Conservation (phyloP, 495 filamentous ascomycete species). For the Delitschia confertaspora region DNA sequence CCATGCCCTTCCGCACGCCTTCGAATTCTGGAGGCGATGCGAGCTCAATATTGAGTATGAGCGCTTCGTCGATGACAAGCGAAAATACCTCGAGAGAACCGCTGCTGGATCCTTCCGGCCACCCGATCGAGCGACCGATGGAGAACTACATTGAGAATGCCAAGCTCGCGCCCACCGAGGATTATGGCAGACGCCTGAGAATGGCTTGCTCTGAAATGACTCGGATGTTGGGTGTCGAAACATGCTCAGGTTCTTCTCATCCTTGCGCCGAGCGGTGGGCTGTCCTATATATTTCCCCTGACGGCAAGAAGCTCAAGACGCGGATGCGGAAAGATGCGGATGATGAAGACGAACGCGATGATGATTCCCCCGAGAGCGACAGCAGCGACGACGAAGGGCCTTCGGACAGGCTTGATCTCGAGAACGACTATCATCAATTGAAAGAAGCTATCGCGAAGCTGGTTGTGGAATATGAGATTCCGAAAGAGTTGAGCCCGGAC, state of each 20-base stretch:
- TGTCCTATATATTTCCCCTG: slow-evolving; percentile 64
- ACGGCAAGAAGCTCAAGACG: slow-evolving; percentile 59
- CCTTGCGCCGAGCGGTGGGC: slow-evolving; percentile 67
- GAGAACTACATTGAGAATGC: slow-evolving; percentile 16
- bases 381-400: slow-evolving; percentile 57
- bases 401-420: slow-evolving; percentile 56
- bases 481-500: slow-evolving; percentile 48
- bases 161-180: slow-evolving; percentile 31
- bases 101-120: slow-evolving; percentile 45
- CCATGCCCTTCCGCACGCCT: slow-evolving; percentile 35
- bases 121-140: slow-evolving; percentile 7
- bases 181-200: slow-evolving; percentile 38
- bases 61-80: slow-evolving; percentile 58
- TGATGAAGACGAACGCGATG: slow-evolving; percentile 54
- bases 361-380: slow-evolving; percentile 54
- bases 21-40: slow-evolving; percentile 27
- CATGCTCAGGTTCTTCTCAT: slow-evolving; percentile 53
- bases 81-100: slow-evolving; percentile 58
- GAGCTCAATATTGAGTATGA: slow-evolving; percentile 55
- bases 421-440: slow-evolving; percentile 74
- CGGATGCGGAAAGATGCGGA: slow-evolving; percentile 65
- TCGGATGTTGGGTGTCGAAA: slow-evolving; percentile 51
- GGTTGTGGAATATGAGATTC: slow-evolving; percentile 70
- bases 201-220: slow-evolving; percentile 58
- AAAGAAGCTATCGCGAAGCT: slow-evolving; percentile 75